Percentiles rank a stretch among this genome's conserved stretches.
These are phyloP conservation scores for Kwoniella dejecticola DNA, from an alignment of 768 basidiomycete genomes.

Conservation along the genomic window DNA sequence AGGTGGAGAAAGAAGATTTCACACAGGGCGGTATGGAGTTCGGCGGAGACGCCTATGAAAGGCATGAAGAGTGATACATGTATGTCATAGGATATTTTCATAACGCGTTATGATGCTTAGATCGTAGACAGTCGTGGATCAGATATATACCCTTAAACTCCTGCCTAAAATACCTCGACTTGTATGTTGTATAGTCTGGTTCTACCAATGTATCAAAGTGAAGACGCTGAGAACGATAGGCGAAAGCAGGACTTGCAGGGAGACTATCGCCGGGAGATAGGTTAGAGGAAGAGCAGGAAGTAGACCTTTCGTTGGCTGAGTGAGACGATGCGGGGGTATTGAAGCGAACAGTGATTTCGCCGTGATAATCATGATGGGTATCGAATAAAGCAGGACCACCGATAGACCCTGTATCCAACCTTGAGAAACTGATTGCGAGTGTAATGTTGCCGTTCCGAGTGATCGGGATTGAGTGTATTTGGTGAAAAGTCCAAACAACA, in stretches of 20 bases:
- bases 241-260: slow-evolving; percentile 20
- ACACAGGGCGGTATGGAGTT: slow-evolving; percentile 37
- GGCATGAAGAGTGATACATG: slow-evolving; percentile 23
- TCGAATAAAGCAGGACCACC: slow-evolving; percentile 18
- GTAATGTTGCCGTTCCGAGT: not conserved
- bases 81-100: not conserved
- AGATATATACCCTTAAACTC: not conserved
- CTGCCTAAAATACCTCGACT: no score
- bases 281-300: slow-evolving; percentile 9
- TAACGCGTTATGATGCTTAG: no score
- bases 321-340: slow-evolving; percentile 13
- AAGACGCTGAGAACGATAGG: slow-evolving; percentile 19
- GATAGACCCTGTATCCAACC: slow-evolving; percentile 21
- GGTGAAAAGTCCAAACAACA: slow-evolving; percentile 12
- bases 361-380: slow-evolving; percentile 27
- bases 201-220: slow-evolving; percentile 17
- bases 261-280: slow-evolving; percentile 10
- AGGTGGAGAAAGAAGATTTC: slow-evolving; percentile 25
- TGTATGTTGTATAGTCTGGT: no score
- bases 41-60: slow-evolving; percentile 36
- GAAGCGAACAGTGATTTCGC: slow-evolving; percentile 24
- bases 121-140: no score
- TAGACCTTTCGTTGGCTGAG: slow-evolving; percentile 8
- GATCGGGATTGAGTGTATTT: not conserved
- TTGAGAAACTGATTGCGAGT: not conserved